Evolutionary conservation across 2,329 filamentous ascomycete species (phyloP), one percentile per base, ranked within the genome.

Genomic region (Fusarium euwallaceae): DNA sequence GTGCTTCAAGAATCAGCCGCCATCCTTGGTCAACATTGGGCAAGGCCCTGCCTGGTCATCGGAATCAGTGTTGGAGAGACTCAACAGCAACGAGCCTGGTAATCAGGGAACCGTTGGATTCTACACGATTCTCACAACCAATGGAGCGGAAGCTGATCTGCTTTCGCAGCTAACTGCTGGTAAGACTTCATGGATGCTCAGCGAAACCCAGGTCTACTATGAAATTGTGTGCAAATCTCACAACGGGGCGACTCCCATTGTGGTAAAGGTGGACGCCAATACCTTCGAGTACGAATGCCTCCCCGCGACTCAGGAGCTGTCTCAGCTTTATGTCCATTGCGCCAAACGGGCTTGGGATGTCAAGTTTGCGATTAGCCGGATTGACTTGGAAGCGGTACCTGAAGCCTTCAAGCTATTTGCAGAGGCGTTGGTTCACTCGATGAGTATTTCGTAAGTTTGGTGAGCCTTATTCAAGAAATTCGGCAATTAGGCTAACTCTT

Each of bases 281-380:
- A 80, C 69, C 0, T 80, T 79, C 24, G 32, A 61, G 2, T 74
- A 78, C 62, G 56, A 58, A 16, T 81, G 76, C 39, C 70, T 70
- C 32, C 72, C 76, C 3, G 36, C 59, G 29, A 37, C 16, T 7
- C 58, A 75, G 14, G 77, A 80, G 16, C 16, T 80, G 3, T 74
- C 72, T 3, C 39, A 64, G n/a, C 56, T 80, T 4, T 77, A 76
- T 37, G 55, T 83, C 3, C 82, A 83, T 32, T 83, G 82, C 36
- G 66, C 78, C 7, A 69, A 67, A 6, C 74, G 77, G 11, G 77
- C 81, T 1, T 83, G 82, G 82, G 82, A 82, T 56, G 66, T 83
- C 32, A 78, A 80, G 17, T 61, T 82, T 16, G 69, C 66, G n/a
- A 64, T 75, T 11, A 73, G 65, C 6, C 75, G 71, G 7, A 67